Evolutionary conservation across 1,284 basidiomycete genomes (phyloP).

Genomic region (Sporisorium reilianum): DNA sequence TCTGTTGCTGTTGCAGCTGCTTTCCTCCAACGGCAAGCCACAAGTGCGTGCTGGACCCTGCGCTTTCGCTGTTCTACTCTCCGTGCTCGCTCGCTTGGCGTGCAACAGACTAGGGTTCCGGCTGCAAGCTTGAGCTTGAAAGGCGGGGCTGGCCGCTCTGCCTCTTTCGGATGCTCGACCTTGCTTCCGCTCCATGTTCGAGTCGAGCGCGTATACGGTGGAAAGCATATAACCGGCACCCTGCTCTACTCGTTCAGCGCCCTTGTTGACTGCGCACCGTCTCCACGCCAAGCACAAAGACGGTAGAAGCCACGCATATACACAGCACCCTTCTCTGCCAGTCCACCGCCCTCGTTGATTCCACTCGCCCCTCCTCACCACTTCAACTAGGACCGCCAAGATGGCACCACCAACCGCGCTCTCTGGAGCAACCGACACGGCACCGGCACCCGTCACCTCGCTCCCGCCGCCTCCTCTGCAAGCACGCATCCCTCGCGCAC

Average conservation of each 20-base stretch:
- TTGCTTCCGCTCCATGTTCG: neutral
- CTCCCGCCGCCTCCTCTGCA: slow-evolving; percentile 27
- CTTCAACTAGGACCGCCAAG: neutral
- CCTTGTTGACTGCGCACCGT: too few species aligned
- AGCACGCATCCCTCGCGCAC: slow-evolving; percentile 29
- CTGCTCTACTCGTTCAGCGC: too few species aligned
- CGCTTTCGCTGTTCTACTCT: neutral
- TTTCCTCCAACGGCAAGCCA: neutral
- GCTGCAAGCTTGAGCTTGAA: neutral
- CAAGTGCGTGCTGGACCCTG: neutral
- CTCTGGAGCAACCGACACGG: too few species aligned
- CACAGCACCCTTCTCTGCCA: neutral
- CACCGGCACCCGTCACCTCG: neutral
- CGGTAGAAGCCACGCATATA: neutral
- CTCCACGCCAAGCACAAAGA: neutral
- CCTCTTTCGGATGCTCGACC: neutral
- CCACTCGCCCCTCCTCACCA: neutral
- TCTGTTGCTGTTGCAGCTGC: neutral
- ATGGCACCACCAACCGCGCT: neutral
- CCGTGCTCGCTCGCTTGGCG: too few species aligned
- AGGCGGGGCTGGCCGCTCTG: neutral
- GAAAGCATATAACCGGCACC: neutral
- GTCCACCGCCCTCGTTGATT: too few species aligned
- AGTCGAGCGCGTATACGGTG: neutral
- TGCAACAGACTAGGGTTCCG: neutral